Percentiles rank a stretch among this genome's conserved stretches.
Evolutionary conservation across 305 asterid genomes (phyloP).

Genomic region (Withania somnifera): DNA sequence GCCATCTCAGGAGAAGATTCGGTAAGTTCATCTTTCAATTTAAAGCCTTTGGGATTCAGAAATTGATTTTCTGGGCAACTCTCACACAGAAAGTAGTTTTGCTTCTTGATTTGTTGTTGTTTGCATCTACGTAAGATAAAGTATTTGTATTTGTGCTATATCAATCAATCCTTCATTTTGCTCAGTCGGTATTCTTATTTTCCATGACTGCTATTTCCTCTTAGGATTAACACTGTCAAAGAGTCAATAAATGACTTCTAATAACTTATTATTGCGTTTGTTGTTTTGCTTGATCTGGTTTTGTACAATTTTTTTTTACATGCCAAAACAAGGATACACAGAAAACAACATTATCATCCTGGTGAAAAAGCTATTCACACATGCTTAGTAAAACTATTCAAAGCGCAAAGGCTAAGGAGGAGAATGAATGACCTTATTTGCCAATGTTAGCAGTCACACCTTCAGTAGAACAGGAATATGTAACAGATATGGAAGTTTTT

Average conservation of each 20-base stretch:
- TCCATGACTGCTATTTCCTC: neutral
- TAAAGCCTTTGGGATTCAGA: neutral
- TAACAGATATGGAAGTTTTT: neutral
- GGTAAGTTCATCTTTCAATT: slow-evolving; percentile 33
- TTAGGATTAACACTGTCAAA: too few relatives aligned
- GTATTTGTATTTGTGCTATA: neutral
- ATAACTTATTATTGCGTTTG: neutral
- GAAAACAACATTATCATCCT: neutral
- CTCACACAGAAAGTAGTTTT: neutral
- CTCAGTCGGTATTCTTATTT: neutral
- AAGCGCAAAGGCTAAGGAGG: neutral
- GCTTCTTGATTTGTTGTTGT: neutral
- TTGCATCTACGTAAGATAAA: neutral
- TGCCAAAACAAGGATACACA: neutral
- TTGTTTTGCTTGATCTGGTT: neutral
- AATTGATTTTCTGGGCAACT: neutral
- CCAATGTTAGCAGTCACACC: neutral
- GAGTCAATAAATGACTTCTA: too few relatives aligned
- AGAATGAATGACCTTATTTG: neutral
- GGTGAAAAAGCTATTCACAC: neutral
- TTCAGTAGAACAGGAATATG: neutral
- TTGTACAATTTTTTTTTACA: neutral
- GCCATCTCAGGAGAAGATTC: slow-evolving; percentile 84
- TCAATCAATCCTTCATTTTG: neutral
- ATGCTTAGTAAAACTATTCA: too few relatives aligned